Base-by-base conservation (phyloP, 2,329 filamentous ascomycete species). In the Fusarium nanum region DNA sequence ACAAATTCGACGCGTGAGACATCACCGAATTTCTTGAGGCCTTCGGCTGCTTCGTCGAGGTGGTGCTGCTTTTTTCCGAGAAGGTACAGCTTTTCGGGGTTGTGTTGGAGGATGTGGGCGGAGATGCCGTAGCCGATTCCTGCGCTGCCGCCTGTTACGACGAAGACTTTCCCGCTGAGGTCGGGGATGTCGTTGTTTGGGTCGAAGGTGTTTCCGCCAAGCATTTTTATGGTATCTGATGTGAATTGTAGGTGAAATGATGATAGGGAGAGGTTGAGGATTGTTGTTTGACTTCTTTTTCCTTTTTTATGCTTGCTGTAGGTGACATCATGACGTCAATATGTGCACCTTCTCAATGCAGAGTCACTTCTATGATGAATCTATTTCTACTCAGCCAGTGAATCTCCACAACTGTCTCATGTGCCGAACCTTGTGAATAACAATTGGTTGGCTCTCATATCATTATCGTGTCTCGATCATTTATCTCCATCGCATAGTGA, bases 91-190 rank as follows among this genome's bases (percentile, higher is more conserved):
- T 52, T 62, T 6, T 59, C 6, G 5, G 30, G 37, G 10, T 62
- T 59, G 40, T 62, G 59, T 13, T 62, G 59, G 13, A 62, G 59
- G 18, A 62, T 59, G 8, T 62, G 59, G 0, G 54, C 59, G n/a
- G 59, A 59, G 7, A 62, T 62, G 27, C 59, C 59, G 11, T 41
- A 62, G 7, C 59, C 59, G 2, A 62, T 62, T 20, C 59, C 59
- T 18, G 59, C 59, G 18, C 59, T 62, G 20, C 54, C 59, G 5
- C 59, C 59, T 2, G 59, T 62, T 2, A 62, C 59, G 1, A 62
- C 46, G n/a, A 47, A 62, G 25, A 62, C 59, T 1, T 59, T 62
- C 4, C 59, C 59, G 7, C 30, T 41, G 7, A 62, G 20, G 18
- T 62, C 59, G 25, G 54, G 54, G 7, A 62, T 62, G 45, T 62